Evolutionary conservation across 768 basidiomycete genomes (phyloP), one percentile per base, ranked within the genome.

Genomic region (Multifurca ochricompacta): DNA sequence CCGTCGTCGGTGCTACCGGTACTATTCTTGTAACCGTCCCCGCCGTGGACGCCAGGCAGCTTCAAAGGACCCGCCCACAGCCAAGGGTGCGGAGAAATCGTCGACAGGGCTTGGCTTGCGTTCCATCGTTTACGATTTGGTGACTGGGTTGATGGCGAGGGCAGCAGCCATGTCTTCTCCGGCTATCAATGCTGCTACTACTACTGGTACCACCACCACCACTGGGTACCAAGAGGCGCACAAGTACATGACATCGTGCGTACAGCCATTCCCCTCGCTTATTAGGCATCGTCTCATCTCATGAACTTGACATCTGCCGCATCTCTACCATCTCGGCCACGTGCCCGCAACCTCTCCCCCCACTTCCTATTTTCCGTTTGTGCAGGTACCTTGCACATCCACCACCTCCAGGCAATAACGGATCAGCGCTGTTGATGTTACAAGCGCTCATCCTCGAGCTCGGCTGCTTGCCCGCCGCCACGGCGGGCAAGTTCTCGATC

Each of bases 371-470:
- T 60, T 39, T 6, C 18, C n/a, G 9, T 45, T 13, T 11, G 34
- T 19, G 28, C 54, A 82, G 79, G 14, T 81, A 78, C 70, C 71
- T 84, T 35, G 73, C 74, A 2, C 74, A 76, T 56, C 75, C 80
- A 1, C 66, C 72, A 25, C 28, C 65, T 5, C 74, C 72, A 14
- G 53, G 63, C 23, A 70, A 75, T 58, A 67, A 70, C 5, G 70
- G 72, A 8, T 76, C 74, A 48, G 73, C 79, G 35, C 77, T 90
- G 32, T 73, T 76, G 6, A 71, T 90, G 35, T 72, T 89, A 6
- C 87, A 88, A 53, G 81, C 85, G 0, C 76, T 90, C 54, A 81
- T 87, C 60, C 73, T 89, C 56, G 88, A 90, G 68, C 74, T 90
- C n/a, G 87, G 87, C 6, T 58, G 34, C 34, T 43, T 40, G 8